phyloP scores from a whole-genome alignment of 2,329 filamentous ascomycete species.

The Hyphodiscus sp. region DNA sequence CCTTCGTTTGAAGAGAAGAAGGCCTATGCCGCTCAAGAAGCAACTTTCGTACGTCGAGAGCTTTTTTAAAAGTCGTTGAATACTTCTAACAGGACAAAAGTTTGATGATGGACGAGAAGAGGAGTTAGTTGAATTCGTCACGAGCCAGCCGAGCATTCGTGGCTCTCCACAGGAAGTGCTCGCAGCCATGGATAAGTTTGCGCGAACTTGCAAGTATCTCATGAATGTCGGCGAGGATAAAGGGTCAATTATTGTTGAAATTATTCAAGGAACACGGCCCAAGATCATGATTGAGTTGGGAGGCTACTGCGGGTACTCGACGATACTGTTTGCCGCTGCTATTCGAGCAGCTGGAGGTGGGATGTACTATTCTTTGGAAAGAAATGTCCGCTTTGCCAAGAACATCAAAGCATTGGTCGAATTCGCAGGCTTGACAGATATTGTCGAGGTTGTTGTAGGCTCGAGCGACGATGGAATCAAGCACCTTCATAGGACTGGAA shows the following conservation, averaged over 20 bases:
- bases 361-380: constrained; percentile 65
- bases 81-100: constrained; percentile 24
- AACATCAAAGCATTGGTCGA: constrained; percentile 64
- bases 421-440: constrained; percentile 63
- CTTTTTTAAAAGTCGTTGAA: neutral
- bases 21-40: constrained; percentile 21
- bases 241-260: constrained; percentile 60
- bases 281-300: constrained; percentile 71
- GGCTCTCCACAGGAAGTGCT: constrained; percentile 59
- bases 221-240: constrained; percentile 79
- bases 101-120: constrained; percentile 69
- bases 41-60: constrained; percentile 16
- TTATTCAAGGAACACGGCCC: constrained; percentile 63
- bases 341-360: constrained; percentile 57
- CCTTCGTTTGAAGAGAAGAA: constrained; percentile 19
- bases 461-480: constrained; percentile 59
- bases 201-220: constrained; percentile 58
- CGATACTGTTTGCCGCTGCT: constrained; percentile 66
- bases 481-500: constrained; percentile 38
- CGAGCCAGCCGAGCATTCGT: constrained; percentile 53
- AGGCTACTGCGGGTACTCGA: constrained; percentile 77
- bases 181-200: constrained; percentile 64
- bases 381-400: constrained; percentile 66
- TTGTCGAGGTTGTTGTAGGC: constrained; percentile 66
- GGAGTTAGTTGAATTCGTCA: constrained; percentile 65